Evolutionary conservation across 2,329 filamentous ascomycete species (phyloP), one percentile per base, ranked within the genome.

Genomic region (Ambrosiella cleistominuta): DNA sequence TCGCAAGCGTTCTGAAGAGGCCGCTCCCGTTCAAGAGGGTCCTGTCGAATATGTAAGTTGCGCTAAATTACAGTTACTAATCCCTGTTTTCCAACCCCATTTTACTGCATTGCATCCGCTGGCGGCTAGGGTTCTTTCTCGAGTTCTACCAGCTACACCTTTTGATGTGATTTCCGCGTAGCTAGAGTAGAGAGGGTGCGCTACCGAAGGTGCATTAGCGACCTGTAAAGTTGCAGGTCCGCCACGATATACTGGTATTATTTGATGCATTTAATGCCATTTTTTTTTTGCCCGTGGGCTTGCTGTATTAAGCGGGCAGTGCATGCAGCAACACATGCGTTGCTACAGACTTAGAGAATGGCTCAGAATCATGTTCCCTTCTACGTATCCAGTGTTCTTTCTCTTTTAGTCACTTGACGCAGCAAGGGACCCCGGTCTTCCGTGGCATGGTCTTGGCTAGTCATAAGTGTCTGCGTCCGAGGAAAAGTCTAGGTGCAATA

Each of bases 1-100:
- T 74, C 89, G 88, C 73, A 83, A 81, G 72, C 86, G 87, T 70
- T 74, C 84, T 68, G 85, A 82, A 75, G 85, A 83, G 17, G 9
- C 57, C 8, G 27, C 50, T 36, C 8, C 47, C 17, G 47, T 51
- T 40, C 11, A 44, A 37, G 37, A 54, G 15, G 19, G 19, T 4
- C 37, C 53, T 19, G 7, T 42, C 39, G 52, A 58, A 17, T 58
- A 58, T 58, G 57, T 58, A 58, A 58, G 57, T 58, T 13, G 12
- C 35, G 1, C 8, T 39, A 51, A 17, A 17, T 51, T 35, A 51
- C 19, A 13, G 4, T 27, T 51, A 11, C 3, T 35, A 27, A 3
- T 7, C 19, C 47, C 2, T 51, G 47, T 42, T 40, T 39, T 54
- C n/a, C 38, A 44, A 37, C 49, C 50, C 50, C 36, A 47, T 54